Conservation (phyloP, 352 stramenopile species). For the Globisporangium acanthophoron region DNA sequence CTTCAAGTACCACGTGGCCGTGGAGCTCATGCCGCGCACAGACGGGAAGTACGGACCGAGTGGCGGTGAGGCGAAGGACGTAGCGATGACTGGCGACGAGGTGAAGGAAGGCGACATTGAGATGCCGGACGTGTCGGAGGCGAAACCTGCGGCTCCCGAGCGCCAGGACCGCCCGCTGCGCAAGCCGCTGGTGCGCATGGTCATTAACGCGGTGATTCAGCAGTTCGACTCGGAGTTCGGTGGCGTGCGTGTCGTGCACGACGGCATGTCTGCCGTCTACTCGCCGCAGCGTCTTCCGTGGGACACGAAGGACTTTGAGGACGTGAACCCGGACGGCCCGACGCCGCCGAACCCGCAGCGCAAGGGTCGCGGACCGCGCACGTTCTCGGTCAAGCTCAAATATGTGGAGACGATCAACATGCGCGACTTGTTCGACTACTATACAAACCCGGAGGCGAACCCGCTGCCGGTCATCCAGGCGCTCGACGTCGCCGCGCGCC, state of each 20-base stretch:
- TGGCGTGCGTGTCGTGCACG: conserved; percentile 51
- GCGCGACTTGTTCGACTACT: conserved; percentile 39
- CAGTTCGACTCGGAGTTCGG: conserved; percentile 52
- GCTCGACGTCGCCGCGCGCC: conserved; percentile 63
- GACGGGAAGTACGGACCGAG: conserved; percentile 46
- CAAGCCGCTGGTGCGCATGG: conserved; percentile 42
- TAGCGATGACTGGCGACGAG: conserved; percentile 26
- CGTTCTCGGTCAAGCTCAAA: conserved; percentile 71
- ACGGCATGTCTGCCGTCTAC: conserved; percentile 62
- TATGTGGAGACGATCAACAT: conserved; percentile 53
- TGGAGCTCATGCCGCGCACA: conserved; percentile 41
- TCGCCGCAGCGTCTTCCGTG: conserved; percentile 41
- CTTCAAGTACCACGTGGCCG: conserved; percentile 72
- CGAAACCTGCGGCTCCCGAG: conserved; percentile 13
- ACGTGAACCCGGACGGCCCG: conserved; percentile 44
- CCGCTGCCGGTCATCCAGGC: conserved; percentile 60
- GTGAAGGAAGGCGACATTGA: conserved; percentile 39
- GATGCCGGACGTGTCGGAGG: conserved; percentile 26
- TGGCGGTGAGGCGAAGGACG: conserved; percentile 30
- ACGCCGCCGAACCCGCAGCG: conserved; percentile 16
- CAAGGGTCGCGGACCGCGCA: conserved; percentile 32
- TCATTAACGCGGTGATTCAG: conserved; percentile 53
- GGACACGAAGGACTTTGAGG: conserved; percentile 41
- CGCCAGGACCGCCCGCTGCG: conserved; percentile 29
- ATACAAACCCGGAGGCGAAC: conserved; percentile 48